A percentile compares a stretch with the other conserved stretches of the same genome.
phyloP scores from a whole-genome alignment of 768 basidiomycete genomes.

The Mycena albidolilacea region DNA sequence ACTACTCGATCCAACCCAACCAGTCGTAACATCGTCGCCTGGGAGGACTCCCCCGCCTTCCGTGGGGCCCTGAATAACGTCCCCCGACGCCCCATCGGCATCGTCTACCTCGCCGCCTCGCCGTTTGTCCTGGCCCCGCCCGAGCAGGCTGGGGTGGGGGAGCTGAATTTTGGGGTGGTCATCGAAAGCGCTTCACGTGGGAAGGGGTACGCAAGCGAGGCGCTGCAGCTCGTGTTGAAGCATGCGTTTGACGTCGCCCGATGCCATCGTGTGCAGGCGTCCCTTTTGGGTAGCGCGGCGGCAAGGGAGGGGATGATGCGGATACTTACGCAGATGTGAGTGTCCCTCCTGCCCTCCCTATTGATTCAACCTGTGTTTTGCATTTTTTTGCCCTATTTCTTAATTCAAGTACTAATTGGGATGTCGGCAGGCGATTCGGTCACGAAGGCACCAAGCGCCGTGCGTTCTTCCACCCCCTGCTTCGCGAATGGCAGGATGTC shows the following conservation, averaged over 20 bases:
- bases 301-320: constrained; percentile 59
- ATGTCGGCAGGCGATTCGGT: constrained; percentile 62
- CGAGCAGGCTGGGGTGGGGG: constrained; percentile 57
- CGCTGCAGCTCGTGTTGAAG: constrained; percentile 59
- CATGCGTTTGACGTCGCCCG: constrained; percentile 61
- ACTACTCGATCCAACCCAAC: neutral
- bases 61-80: neutral
- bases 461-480: constrained; percentile 62
- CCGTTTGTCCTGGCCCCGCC: constrained; percentile 47
- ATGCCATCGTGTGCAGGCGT: constrained; percentile 69
- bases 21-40: no score
- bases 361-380: neutral
- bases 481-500: constrained; percentile 69
- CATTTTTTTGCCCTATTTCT: neutral
- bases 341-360: neutral
- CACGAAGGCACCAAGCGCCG: constrained; percentile 77
- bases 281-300: constrained; percentile 59
- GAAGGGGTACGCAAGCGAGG: constrained; percentile 62
- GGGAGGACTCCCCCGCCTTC: no score
- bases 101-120: constrained; percentile 58
- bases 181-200: constrained; percentile 51
- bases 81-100: constrained; percentile 49
- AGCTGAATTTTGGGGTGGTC: constrained; percentile 72
- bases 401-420: constrained; percentile 1
- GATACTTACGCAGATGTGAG: constrained; percentile 63